Conservation (phyloP, 805 yeast species). For the Saturnispora galanensis region DNA sequence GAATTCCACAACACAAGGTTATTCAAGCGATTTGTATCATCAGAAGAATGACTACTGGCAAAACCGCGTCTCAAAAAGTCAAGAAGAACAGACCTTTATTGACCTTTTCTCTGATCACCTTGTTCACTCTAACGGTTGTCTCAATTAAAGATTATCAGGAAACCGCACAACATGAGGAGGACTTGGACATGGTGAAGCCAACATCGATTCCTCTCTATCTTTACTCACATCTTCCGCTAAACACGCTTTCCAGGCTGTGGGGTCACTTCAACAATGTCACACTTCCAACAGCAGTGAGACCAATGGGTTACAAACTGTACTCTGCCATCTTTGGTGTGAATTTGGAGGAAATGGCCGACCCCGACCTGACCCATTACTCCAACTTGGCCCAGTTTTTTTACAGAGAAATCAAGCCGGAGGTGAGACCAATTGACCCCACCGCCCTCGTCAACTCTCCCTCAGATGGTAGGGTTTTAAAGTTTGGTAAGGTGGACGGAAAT, state of each 20-base stretch:
- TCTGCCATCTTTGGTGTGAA: constrained; percentile 79
- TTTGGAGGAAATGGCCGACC: constrained; percentile 79
- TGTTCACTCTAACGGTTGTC: constrained; percentile 9
- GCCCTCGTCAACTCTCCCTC: constrained; percentile 77
- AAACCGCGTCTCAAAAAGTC: neutral
- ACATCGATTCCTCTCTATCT: constrained; percentile 85
- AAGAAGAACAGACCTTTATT: constrained; percentile 5
- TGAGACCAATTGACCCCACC: constrained; percentile 61
- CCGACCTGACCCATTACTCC: constrained; percentile 60
- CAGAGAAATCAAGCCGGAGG: constrained; percentile 67
- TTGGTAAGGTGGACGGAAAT: constrained; percentile 59
- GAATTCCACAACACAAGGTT: too few relatives aligned
- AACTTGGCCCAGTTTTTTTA: constrained; percentile 90
- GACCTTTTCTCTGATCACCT: constrained; percentile 7
- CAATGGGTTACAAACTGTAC: constrained; percentile 71
- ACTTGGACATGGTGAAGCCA: constrained; percentile 36
- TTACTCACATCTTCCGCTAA: constrained; percentile 82
- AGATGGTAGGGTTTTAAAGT: constrained; percentile 82
- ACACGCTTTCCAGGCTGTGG: constrained; percentile 89
- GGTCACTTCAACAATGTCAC: constrained; percentile 78
- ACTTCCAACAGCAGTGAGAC: constrained; percentile 81
- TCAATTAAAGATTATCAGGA: constrained; percentile 15
- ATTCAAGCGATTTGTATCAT: too few relatives aligned
- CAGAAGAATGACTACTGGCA: too few relatives aligned
- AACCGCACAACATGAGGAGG: constrained; percentile 20